Evolutionary conservation across 2,329 filamentous ascomycete species (phyloP), one percentile per base, ranked within the genome.

Genomic region (Diaporthe sp.): DNA sequence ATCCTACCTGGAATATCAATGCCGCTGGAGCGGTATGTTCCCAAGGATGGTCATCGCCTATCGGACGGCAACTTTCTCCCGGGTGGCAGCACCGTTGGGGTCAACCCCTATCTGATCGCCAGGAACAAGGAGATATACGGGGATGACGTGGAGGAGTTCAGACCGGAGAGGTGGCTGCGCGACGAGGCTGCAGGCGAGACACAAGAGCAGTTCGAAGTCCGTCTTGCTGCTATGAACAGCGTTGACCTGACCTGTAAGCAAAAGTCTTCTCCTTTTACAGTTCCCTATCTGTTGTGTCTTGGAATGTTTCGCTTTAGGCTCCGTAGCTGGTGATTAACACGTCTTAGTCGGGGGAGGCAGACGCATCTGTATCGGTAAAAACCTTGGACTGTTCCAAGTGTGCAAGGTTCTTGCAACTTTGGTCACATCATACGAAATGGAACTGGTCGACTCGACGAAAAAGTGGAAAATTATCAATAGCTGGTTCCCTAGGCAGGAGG

Each of bases 41-140:
- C 80, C 3, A 42, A 51, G 8, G 76, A 65, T 0, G 80, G 80
- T 1, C n/a, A 65, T 34, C 71, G 71, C 7, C 58, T 65, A 4
- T 65, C 71, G 70, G 88, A 89, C 1, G 92, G 92, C 2, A 82
- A 87, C 31, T 89, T 88, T 73, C 86, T 96, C 39, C 89, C 89
- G 6, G 93, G 91, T 2, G 93, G 93, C 9, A 94, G 93, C 0
- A 92, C 94, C 75, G 92, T 95, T 1, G 94, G 94, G 9, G 93
- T 91, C 81, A 94, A 91, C 72, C 90, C 94, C 0, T 95, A 93
- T 93, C 90, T 95, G n/a, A 86, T 96, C 46, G 93, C 95, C 79
- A 89, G 92, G 4, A 88, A 91, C 2, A 86, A 88, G 7, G 90
- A 92, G 74, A 86, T 95, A 42, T 96, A 94, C 79, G 71, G 71